Evolutionary conservation across 768 basidiomycete genomes (phyloP).

Genomic region (Amanita molliuscula): DNA sequence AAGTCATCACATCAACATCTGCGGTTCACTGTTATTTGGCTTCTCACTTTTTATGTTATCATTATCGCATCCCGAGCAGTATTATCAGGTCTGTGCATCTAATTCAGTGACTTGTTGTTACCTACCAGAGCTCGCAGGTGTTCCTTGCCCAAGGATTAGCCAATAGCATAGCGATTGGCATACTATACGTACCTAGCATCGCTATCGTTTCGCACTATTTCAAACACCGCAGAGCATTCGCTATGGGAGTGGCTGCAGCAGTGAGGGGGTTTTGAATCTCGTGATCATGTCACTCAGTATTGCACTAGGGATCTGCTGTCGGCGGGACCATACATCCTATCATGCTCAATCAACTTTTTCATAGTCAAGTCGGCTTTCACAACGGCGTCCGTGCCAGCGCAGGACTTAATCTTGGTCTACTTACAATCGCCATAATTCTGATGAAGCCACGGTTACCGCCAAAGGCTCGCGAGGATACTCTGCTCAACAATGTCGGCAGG

Average conservation of each 20-base stretch:
- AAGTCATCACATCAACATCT: conserved; percentile 34
- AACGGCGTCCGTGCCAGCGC: conserved; percentile 40
- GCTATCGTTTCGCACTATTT: conserved; percentile 30
- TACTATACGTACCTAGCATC: conserved; percentile 37
- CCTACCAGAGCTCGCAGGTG: conserved; percentile 19
- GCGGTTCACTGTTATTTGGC: conserved; percentile 32
- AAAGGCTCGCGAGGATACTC: conserved; percentile 20
- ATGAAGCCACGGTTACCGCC: conserved; percentile 34
- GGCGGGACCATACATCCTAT: conserved; percentile 56
- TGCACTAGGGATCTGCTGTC: conserved; percentile 34
- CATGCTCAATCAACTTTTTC: conserved; percentile 45
- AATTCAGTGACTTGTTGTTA: not conserved
- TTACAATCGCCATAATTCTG: conserved; percentile 25
- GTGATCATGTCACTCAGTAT: not conserved
- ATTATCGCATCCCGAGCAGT: conserved; percentile 25
- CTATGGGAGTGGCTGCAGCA: conserved; percentile 24
- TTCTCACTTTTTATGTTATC: conserved; percentile 39
- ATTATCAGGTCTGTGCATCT: conserved; percentile 23
- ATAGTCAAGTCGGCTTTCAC: conserved; percentile 40
- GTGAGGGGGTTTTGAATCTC: conserved; percentile 10
- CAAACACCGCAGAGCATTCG: conserved; percentile 21
- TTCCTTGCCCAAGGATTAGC: conserved; percentile 38
- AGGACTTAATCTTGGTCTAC: conserved; percentile 25
- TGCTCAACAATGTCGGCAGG: conserved; percentile 16
- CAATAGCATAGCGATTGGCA: conserved; percentile 39